Conservation (phyloP, 2,329 filamentous ascomycete species). For the Neoscytalidium dimidiatum region DNA sequence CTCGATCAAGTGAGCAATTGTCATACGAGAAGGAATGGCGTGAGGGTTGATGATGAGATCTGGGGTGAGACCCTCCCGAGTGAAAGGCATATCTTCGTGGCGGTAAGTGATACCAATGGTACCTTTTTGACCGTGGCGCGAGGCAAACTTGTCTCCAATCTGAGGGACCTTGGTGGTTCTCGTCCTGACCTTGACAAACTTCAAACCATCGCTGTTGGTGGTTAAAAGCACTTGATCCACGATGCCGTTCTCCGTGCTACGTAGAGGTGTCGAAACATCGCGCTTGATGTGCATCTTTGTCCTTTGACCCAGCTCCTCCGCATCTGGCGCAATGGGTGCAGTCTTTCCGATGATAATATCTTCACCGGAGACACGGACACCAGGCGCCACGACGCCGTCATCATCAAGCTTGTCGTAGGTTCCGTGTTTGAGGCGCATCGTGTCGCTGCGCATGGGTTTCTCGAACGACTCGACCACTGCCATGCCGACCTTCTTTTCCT, state of each 20-base stretch:
- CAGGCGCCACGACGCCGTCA: constrained; percentile 91
- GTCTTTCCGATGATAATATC: constrained; percentile 99
- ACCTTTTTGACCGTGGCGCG: constrained; percentile 98
- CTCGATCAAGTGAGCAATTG: constrained; percentile 99
- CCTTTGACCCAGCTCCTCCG: constrained; percentile 89
- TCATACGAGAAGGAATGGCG: constrained; percentile 99
- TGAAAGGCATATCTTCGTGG: constrained; percentile 99
- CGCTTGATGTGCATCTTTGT: constrained; percentile 89
- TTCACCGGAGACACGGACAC: constrained; percentile 92
- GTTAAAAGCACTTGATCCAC: constrained; percentile 92
- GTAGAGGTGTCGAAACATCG: constrained; percentile 90
- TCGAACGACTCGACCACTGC: constrained; percentile 93
- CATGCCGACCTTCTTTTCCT: constrained; percentile 94
- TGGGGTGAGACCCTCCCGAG: constrained; percentile 83
- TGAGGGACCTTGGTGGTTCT: constrained; percentile 97
- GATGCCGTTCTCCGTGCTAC: constrained; percentile 96
- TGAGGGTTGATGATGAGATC: constrained; percentile 99
- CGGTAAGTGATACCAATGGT: constrained; percentile 98
- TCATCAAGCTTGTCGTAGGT: constrained; percentile 98
- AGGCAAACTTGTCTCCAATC: constrained; percentile 99
- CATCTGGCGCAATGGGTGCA: constrained; percentile 87
- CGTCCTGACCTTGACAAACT: constrained; percentile 96
- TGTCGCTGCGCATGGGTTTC: constrained; percentile 87
- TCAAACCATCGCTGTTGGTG: constrained; percentile 89
- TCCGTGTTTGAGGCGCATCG: constrained; percentile 87